Conservation (phyloP, 805 yeast genomes). For the Teunomyces aglyptinius region DNA sequence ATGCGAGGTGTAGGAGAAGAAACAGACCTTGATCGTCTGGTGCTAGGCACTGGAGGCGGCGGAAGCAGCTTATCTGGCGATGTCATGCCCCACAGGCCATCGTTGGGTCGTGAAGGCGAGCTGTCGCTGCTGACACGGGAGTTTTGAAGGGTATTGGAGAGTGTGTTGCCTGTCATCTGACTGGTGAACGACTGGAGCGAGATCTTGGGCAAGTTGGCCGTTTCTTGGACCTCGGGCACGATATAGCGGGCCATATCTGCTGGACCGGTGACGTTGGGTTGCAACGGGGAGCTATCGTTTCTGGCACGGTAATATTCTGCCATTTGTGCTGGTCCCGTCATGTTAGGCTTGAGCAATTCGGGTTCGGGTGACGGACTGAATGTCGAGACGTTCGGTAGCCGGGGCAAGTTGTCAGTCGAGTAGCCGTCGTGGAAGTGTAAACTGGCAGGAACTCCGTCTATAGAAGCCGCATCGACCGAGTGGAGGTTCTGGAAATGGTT, state of each 20-base stretch:
- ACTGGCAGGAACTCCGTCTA: conserved; percentile 65
- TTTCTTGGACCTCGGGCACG: conserved; percentile 17
- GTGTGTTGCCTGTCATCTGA: conserved; percentile 40
- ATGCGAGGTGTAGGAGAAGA: conserved; percentile 29
- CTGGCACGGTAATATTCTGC: conserved; percentile 16
- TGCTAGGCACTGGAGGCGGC: conserved; percentile 38
- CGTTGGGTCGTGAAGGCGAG: conserved; percentile 8
- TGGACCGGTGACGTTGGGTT: conserved; percentile 31
- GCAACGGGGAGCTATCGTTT: conserved; percentile 15
- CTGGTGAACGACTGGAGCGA: conserved; percentile 40
- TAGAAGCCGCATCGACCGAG: conserved; percentile 69
- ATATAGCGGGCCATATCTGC: conserved; percentile 35
- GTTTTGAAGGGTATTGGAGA: conserved; percentile 35
- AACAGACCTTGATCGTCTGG: conserved; percentile 34
- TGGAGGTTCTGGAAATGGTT: conserved; percentile 69
- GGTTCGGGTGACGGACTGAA: conserved; percentile 23
- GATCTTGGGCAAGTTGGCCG: conserved; percentile 23
- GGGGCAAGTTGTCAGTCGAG: background rate
- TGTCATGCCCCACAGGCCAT: background rate
- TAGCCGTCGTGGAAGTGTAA: conserved; percentile 35
- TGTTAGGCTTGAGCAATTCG: conserved; percentile 36
- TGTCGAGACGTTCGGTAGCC: conserved; percentile 1
- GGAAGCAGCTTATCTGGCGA: conserved; percentile 16
- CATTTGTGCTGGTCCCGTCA: conserved; percentile 48
- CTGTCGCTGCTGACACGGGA: conserved; percentile 17